Evolutionary conservation across 352 stramenopile species (phyloP), one percentile per base, ranked within the genome.

Genomic region (Globisporangium acanthophoron): DNA sequence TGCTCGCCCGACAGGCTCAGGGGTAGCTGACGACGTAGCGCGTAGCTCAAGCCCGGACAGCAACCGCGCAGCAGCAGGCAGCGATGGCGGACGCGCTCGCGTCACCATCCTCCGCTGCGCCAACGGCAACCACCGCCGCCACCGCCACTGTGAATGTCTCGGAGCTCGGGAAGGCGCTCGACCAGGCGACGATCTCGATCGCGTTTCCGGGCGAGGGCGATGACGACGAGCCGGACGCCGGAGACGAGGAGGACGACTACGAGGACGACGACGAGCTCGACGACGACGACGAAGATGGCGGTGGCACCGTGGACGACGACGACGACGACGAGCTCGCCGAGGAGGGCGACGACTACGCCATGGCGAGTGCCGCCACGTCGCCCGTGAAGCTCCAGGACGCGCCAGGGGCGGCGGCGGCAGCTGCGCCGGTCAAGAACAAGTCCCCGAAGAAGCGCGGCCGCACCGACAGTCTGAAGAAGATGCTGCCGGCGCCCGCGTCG

Each of bases 371-470:
- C 35, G 57, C 37, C 0, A 49, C 52, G 11, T 46, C 51, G 27
- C 13, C 51, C 4, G 68, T 73, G 33, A 58, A 80, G n/a, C 43
- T 57, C 15, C 54, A 63, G 24, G 43, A 48, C 18, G 49, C 39
- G 37, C 18, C 37, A 6, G 33, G 33, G 33, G 33, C 33, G 24
- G 29, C 54, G 5, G 43, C 18, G 0, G 56, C 45, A 11, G 29
- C 33, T 1, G 41, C 52, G 18, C 52, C 51, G 18, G 21, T 37
- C 21, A 64, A 65, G 49, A 61, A 40, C 55, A 92, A 90, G 57
- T 86, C 74, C 27, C 76, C 79, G 24, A 92, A 92, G 75, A 94
- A 94, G 55, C 78, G 85, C 39, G 78, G 83, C n/a, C 85, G 85
- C n/a, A 91, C 82, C 4, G 82, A 94, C 62, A 92, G 82, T 50